These are phyloP conservation scores for Houttuynia cordata DNA, from an alignment of 164 flowering plant species.

Conservation along the genomic window DNA sequence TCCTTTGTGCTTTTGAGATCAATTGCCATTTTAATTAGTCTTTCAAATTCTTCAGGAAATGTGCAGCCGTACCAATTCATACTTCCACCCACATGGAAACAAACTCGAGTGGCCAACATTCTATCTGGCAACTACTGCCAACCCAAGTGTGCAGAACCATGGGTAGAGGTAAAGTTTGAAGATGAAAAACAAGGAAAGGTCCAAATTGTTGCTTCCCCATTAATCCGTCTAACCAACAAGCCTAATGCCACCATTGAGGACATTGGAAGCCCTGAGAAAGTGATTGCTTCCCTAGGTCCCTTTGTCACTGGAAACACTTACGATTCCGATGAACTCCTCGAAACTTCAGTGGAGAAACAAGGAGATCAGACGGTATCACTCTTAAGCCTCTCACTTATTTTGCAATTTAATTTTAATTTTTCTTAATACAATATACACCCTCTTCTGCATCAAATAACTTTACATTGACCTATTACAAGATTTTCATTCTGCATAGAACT, in stretches of 20 bases:
- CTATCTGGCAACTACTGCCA: slow-evolving; percentile 96
- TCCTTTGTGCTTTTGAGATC: background rate
- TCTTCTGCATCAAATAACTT: no score
- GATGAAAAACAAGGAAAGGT: slow-evolving; percentile 88
- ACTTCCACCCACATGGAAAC: slow-evolving; percentile 92
- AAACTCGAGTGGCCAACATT: slow-evolving; percentile 74
- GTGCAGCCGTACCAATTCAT: slow-evolving; percentile 88
- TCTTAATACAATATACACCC: no score
- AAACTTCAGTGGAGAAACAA: slow-evolving; percentile 52
- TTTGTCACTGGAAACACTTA: slow-evolving; percentile 89
- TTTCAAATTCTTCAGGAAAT: slow-evolving; percentile 49
- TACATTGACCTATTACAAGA: no score
- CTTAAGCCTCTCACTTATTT: no score
- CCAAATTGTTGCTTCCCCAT: slow-evolving; percentile 89
- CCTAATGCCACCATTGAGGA: slow-evolving; percentile 87
- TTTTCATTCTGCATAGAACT: no score
- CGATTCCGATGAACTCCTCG: slow-evolving; percentile 82
- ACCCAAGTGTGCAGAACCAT: slow-evolving; percentile 98
- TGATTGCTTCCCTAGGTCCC: slow-evolving; percentile 94
- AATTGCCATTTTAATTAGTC: background rate
- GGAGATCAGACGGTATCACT: slow-evolving; percentile 74
- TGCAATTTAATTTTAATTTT: no score
- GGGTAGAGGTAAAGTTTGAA: slow-evolving; percentile 97
- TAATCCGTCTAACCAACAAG: slow-evolving; percentile 82
- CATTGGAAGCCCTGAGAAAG: slow-evolving; percentile 84